These are phyloP conservation scores for Pichia exigua DNA, from an alignment of 805 yeast genomes.

Conservation along the genomic window DNA sequence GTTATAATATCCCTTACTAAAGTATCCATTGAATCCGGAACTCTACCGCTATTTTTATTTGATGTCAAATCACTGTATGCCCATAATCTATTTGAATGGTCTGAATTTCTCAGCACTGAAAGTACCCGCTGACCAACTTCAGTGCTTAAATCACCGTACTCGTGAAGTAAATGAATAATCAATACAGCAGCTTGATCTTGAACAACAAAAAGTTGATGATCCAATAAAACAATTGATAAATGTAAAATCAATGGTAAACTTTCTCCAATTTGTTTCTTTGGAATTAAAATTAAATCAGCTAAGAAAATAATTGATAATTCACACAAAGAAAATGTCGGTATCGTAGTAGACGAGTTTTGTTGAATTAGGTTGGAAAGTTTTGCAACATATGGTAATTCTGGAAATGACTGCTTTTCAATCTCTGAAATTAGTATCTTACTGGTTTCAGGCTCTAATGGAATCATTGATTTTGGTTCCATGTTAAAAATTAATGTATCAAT, in stretches of 20 bases:
- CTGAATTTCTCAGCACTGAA: slow-evolving; percentile 46
- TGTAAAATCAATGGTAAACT: slow-evolving; percentile 72
- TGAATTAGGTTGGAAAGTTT: slow-evolving; percentile 53
- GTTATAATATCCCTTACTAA: slow-evolving; percentile 57
- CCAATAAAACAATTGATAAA: slow-evolving; percentile 70
- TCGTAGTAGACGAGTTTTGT: slow-evolving; percentile 35
- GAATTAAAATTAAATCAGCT: slow-evolving; percentile 68
- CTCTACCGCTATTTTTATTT: slow-evolving; percentile 70
- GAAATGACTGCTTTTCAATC: slow-evolving; percentile 7
- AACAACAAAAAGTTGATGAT: slow-evolving; percentile 77
- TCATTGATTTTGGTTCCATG: slow-evolving; percentile 79
- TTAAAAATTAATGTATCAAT: slow-evolving; percentile 61
- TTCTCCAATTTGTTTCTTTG: slow-evolving; percentile 51
- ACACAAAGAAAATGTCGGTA: slow-evolving; percentile 73
- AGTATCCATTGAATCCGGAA: slow-evolving; percentile 79
- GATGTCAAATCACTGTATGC: slow-evolving; percentile 75
- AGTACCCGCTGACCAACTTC: slow-evolving; percentile 52
- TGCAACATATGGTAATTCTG: slow-evolving; percentile 64
- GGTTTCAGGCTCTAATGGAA: slow-evolving; percentile 40
- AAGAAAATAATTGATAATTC: slow-evolving; percentile 80
- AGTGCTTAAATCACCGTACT: slow-evolving; percentile 43
- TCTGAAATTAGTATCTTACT: slow-evolving; percentile 12
- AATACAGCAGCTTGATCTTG: slow-evolving; percentile 79
- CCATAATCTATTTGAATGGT: slow-evolving; percentile 55
- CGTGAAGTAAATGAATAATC: slow-evolving; percentile 63